These are phyloP conservation scores for Solanum okadae DNA, from an alignment of 257 asterid species.

Conservation along the genomic window DNA sequence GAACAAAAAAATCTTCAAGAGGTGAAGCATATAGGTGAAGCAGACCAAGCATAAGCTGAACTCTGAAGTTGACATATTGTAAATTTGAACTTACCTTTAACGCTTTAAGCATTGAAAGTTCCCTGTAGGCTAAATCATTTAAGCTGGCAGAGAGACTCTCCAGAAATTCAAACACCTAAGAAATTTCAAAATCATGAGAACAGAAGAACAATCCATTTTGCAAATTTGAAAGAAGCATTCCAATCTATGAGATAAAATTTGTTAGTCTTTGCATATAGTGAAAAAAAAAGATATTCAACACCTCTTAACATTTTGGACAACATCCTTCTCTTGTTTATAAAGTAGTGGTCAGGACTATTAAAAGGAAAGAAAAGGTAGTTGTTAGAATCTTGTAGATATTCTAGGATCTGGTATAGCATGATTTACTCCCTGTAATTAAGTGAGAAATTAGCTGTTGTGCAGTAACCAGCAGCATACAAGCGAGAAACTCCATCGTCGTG, in stretches of 20 bases:
- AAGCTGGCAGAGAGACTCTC: constrained; percentile 74
- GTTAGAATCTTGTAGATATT: background rate
- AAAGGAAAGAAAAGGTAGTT: background rate
- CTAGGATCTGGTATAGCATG: background rate
- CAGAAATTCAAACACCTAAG: constrained; percentile 76
- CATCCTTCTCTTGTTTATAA: background rate
- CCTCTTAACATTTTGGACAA: background rate
- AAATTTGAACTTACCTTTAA: constrained; percentile 46
- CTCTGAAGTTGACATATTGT: background rate
- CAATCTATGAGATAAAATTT: background rate
- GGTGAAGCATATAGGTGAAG: background rate
- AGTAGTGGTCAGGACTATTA: background rate
- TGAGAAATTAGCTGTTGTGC: background rate
- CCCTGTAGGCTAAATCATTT: constrained; percentile 69
- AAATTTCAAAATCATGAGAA: background rate
- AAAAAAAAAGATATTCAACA: background rate
- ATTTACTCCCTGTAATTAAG: background rate
- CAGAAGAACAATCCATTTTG: constrained; percentile 3
- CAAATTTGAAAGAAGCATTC: background rate
- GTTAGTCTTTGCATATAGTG: background rate
- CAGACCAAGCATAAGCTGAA: background rate
- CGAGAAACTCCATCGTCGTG: background rate
- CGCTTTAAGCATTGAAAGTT: constrained; percentile 67
- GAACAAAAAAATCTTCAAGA: constrained; percentile 5
- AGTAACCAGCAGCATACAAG: background rate